A percentile compares a stretch with the other conserved stretches of the same genome.
These are phyloP conservation scores for Seminavis robusta DNA, from an alignment of 108 stramenopile species.

Conservation along the genomic window DNA sequence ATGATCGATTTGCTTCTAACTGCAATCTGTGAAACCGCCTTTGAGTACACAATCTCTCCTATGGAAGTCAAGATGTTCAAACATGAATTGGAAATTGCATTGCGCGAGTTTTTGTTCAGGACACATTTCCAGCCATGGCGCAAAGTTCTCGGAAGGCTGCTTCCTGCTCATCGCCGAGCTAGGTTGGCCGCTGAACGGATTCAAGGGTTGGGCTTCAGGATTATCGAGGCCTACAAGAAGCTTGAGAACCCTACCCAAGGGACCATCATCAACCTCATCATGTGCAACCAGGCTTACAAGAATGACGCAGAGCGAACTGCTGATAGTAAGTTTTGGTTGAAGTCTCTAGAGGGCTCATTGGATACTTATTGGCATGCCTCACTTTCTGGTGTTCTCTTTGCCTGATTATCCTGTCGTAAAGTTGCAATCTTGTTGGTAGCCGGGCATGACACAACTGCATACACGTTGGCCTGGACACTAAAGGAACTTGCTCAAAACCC, in stretches of 20 bases:
- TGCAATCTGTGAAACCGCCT: slow-evolving; percentile 28
- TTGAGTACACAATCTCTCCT: slow-evolving; percentile 20
- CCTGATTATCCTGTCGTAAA: too few relatives aligned
- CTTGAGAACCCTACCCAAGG: too few relatives aligned
- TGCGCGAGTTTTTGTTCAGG: slow-evolving; percentile 1
- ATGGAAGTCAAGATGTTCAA: slow-evolving; percentile 2
- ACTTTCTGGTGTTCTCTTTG: too few relatives aligned
- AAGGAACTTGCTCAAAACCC: slow-evolving; percentile 31
- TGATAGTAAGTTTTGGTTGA: too few relatives aligned
- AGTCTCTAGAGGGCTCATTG: too few relatives aligned
- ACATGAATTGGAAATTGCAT: not conserved
- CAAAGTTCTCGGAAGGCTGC: not conserved
- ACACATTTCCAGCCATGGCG: not conserved
- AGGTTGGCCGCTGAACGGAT: not conserved
- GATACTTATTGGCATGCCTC: too few relatives aligned
- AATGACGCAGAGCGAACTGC: slow-evolving; percentile 8
- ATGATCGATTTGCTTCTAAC: slow-evolving; percentile 16
- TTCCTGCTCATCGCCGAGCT: slow-evolving; percentile 3
- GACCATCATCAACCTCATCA: not conserved
- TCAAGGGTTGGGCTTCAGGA: not conserved
- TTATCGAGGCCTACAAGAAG: slow-evolving; percentile 4
- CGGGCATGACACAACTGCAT: slow-evolving; percentile 44
- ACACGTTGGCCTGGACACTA: slow-evolving; percentile 32
- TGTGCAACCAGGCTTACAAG: not conserved
- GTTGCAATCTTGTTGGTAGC: slow-evolving; percentile 11